Evolutionary conservation across 2,329 filamentous ascomycete species (phyloP), one percentile per base, ranked within the genome.

Genomic region (Xylariaceae sp.): DNA sequence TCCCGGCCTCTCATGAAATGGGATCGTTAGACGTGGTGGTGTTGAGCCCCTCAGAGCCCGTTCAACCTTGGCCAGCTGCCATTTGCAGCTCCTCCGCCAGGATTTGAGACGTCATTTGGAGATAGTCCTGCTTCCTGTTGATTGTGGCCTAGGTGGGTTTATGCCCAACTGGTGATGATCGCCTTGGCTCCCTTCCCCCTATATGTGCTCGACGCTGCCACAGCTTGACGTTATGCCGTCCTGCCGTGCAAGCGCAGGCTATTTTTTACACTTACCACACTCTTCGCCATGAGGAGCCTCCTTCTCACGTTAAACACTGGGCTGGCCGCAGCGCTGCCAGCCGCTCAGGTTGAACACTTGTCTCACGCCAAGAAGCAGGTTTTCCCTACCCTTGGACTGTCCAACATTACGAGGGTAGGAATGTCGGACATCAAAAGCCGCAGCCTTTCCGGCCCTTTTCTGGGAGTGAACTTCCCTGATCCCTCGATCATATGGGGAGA

Each of bases 391-490:
- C 55, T 71, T 12, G 60, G 62, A 3, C 58, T 71, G 5, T 40
- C 64, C 43, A 70, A 71, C 46, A 57, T 71, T 23, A 68, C 68
- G 14, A 60, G 56, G 47, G 56, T 66, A 45, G 61, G 60, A 7
- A 52, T 55, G 46, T 43, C 53, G 43, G 41, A 53, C 46, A 43
- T 67, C 21, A 41, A 61, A 19, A 51, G 64, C 29, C 65, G 67
- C 14, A 58, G 62, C 28, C 40, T 70, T 4, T 52, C 52, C 0
- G 68, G 68, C 3, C 67, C 67, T 6, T 60, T 56, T 17, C 53
- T 71, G 28, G 63, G 57, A 8, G 60, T 56, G 9, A 37, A 68
- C 55, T 72, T 72, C 53, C 69, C 70, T 1, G 70, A 72, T 29
- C 70, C 70, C 0, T 60, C 57, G 3, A 50, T 71, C 5, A 71